phyloP scores from a whole-genome alignment of 768 basidiomycete genomes.

The Panaeolus papilionaceus region DNA sequence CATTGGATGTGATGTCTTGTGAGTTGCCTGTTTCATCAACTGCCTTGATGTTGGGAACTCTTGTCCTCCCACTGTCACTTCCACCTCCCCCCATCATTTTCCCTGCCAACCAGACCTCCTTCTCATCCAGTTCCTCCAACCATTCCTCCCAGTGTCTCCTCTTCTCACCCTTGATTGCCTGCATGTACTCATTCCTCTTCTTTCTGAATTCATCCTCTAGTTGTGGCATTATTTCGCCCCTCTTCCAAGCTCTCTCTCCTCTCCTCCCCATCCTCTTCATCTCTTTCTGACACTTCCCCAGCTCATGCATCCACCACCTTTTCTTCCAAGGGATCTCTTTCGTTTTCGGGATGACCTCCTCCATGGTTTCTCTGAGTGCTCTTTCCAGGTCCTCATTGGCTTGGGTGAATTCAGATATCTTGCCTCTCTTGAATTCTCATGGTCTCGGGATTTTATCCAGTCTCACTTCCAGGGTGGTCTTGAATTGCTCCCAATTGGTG shows the following conservation, averaged over 20 bases:
- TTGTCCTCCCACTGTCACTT: constrained; percentile 27
- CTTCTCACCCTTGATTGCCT: constrained; percentile 29
- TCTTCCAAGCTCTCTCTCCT: constrained; percentile 6
- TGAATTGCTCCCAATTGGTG: constrained; percentile 36
- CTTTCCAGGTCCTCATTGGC: background rate
- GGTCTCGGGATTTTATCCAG: background rate
- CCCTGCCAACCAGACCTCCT: constrained; percentile 29
- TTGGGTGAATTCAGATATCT: background rate
- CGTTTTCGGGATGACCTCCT: constrained; percentile 15
- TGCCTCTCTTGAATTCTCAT: background rate
- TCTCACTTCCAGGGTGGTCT: constrained; percentile 22
- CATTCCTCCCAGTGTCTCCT: constrained; percentile 33
- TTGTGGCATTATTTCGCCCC: constrained; percentile 18
- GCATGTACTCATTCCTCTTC: constrained; percentile 24
- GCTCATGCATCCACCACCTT: constrained; percentile 28
- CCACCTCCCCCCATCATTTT: constrained; percentile 22
- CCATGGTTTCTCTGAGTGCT: constrained; percentile 12
- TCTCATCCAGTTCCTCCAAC: constrained; percentile 27
- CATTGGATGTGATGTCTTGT: constrained; percentile 4
- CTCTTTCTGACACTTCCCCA: constrained; percentile 26
- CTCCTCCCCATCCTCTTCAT: constrained; percentile 20
- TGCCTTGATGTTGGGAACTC: constrained; percentile 28
- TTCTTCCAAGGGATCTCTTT: constrained; percentile 23
- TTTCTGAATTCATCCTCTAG: constrained; percentile 22
- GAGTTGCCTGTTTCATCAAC: too few species aligned